These are phyloP conservation scores for Lentinula detonsa DNA, from an alignment of 768 basidiomycete genomes.

Conservation along the genomic window DNA sequence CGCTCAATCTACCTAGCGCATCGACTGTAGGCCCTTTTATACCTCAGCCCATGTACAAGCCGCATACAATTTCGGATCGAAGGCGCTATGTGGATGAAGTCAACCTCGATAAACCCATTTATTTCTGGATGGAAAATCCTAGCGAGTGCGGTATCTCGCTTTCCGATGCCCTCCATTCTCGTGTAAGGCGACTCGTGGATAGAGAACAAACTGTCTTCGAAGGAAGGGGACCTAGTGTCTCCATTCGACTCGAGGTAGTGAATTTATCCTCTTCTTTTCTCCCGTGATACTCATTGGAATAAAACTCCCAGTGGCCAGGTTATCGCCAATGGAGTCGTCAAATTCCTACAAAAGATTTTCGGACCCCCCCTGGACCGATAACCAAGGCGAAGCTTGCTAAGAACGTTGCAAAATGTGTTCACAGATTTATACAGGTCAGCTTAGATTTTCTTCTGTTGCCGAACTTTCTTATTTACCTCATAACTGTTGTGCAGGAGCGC, in stretches of 20 bases:
- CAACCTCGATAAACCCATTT: slow-evolving; percentile 55
- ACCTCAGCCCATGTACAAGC: slow-evolving; percentile 68
- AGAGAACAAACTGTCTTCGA: slow-evolving; percentile 66
- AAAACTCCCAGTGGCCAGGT: slow-evolving; percentile 61
- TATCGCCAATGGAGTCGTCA: slow-evolving; percentile 75
- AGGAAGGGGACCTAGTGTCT: slow-evolving; percentile 73
- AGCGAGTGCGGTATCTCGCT: slow-evolving; percentile 57
- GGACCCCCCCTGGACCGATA: slow-evolving; percentile 71
- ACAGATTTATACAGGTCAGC: slow-evolving; percentile 59
- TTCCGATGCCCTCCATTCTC: slow-evolving; percentile 56
- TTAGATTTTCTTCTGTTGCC: slow-evolving; percentile 4
- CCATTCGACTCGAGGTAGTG: slow-evolving; percentile 68
- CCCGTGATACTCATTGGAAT: neutral
- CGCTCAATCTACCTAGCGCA: slow-evolving; percentile 27
- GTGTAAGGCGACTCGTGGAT: slow-evolving; percentile 45
- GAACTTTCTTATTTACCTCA: neutral
- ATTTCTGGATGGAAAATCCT: slow-evolving; percentile 50
- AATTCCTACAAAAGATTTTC: slow-evolving; percentile 78
- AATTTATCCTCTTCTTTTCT: neutral
- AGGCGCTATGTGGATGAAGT: slow-evolving; percentile 74
- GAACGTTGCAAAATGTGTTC: slow-evolving; percentile 72
- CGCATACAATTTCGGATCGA: slow-evolving; percentile 71
- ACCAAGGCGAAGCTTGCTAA: slow-evolving; percentile 73
- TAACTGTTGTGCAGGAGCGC: slow-evolving; percentile 33
- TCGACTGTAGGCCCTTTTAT: slow-evolving; percentile 43